Conservation (phyloP, 2,329 filamentous ascomycete species). For the Alternaria rosae region DNA sequence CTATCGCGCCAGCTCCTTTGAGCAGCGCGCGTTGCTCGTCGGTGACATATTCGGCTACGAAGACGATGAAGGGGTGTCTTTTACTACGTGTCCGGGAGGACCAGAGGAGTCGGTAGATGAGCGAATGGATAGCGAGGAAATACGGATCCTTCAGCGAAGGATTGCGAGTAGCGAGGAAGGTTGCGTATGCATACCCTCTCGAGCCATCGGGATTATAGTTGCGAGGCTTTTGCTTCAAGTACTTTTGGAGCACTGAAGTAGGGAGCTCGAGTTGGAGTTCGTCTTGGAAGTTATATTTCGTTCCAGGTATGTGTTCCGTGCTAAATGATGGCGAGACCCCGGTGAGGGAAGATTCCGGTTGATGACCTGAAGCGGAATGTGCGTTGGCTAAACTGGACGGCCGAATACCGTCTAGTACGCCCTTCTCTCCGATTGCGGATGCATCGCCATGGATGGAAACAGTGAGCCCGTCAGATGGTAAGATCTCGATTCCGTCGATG, state of each 20-base stretch:
- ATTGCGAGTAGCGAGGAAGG: slow-evolving; percentile 43
- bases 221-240: slow-evolving; percentile 30
- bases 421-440: not conserved
- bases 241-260: slow-evolving; percentile 17
- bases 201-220: slow-evolving; percentile 29
- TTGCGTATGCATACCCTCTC: slow-evolving; percentile 39
- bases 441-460: not conserved
- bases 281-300: slow-evolving; percentile 35
- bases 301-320: slow-evolving; percentile 1
- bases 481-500: slow-evolving; percentile 6
- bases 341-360: not conserved
- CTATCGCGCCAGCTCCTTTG: slow-evolving; percentile 42
- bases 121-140: slow-evolving; percentile 44
- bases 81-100: slow-evolving; percentile 34
- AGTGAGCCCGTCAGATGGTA: slow-evolving; percentile 5
- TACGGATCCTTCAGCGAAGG: slow-evolving; percentile 45
- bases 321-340: not conserved
- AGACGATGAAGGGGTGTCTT: slow-evolving; percentile 42
- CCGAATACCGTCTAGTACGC: not conserved
- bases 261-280: slow-evolving; percentile 38
- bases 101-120: slow-evolving; percentile 46
- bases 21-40: slow-evolving; percentile 40
- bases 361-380: not conserved
- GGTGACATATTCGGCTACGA: slow-evolving; percentile 44
- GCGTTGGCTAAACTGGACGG: not conserved